phyloP scores from a whole-genome alignment of 495 filamentous ascomycete genomes.

The Daldinia grandis region DNA sequence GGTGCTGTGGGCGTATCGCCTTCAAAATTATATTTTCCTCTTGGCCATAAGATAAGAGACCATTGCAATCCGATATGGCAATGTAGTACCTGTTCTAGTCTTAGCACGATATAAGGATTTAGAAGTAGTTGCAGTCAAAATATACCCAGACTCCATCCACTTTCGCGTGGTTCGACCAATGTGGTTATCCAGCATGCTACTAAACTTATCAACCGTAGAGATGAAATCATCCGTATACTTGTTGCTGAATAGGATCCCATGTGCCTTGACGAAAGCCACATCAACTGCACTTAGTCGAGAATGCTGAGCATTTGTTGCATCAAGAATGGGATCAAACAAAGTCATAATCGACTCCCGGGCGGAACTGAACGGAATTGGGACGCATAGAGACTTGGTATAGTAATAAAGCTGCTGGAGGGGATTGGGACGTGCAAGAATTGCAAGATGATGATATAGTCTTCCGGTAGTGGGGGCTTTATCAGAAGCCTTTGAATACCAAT shows the following conservation, averaged over 20 bases:
- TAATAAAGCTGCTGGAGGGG: conserved; percentile 75
- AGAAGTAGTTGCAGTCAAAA: conserved; percentile 54
- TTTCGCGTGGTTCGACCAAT: conserved; percentile 64
- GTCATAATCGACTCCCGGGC: conserved; percentile 76
- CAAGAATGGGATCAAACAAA: conserved; percentile 72
- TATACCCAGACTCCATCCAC: conserved; percentile 70
- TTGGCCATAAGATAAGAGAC: conserved; percentile 51
- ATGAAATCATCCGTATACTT: conserved; percentile 59
- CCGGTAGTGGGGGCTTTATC: conserved; percentile 73
- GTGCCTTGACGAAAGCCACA: conserved; percentile 67
- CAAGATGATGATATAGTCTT: conserved; percentile 80
- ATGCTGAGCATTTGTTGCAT: conserved; percentile 44
- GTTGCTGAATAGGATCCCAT: conserved; percentile 71
- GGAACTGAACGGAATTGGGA: conserved; percentile 63
- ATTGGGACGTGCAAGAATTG: conserved; percentile 76
- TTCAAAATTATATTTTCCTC: conserved; percentile 49
- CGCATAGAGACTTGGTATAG: conserved; percentile 59
- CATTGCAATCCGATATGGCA: conserved; percentile 56
- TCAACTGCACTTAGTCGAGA: conserved; percentile 48
- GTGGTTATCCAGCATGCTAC: conserved; percentile 64
- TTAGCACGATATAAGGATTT: conserved; percentile 64
- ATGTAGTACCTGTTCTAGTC: conserved; percentile 64
- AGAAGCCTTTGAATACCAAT: conserved; percentile 80
- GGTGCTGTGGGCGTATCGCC: conserved; percentile 36
- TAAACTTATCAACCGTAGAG: conserved; percentile 58